Evolutionary conservation across 441 rosid genomes (phyloP).

Genomic region (California macrophylla): DNA sequence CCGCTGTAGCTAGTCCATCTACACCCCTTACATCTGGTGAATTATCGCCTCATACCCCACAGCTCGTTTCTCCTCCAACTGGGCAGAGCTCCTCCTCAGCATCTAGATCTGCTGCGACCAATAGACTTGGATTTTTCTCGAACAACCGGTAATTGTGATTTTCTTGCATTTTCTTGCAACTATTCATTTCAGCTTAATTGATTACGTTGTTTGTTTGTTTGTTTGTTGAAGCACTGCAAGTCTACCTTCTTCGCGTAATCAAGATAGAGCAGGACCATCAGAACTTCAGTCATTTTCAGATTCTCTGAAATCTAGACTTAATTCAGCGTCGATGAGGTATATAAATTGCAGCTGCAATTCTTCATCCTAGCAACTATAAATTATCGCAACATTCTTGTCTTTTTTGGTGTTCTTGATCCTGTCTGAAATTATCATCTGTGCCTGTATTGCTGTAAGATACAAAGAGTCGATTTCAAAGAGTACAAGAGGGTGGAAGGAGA

Average conservation of each 20-base stretch:
- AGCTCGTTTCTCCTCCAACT: slow-evolving; percentile 19
- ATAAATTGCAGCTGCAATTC: not conserved
- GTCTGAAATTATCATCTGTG: not conserved
- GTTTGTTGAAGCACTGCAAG: slow-evolving; percentile 22
- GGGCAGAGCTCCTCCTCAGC: slow-evolving; percentile 28
- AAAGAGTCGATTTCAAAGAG: slow-evolving; percentile 44
- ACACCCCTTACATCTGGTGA: slow-evolving; percentile 22
- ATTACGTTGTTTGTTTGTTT: slow-evolving; percentile 7
- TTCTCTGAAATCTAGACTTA: slow-evolving; percentile 34
- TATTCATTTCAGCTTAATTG: not conserved
- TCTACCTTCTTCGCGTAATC: slow-evolving; percentile 26
- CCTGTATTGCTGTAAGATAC: slow-evolving; percentile 22
- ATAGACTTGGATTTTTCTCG: slow-evolving; percentile 27
- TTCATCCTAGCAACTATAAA: not conserved
- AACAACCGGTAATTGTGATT: slow-evolving; percentile 29
- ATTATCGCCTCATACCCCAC: slow-evolving; percentile 22
- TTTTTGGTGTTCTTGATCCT: not conserved
- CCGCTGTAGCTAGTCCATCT: slow-evolving; percentile 23
- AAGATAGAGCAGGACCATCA: slow-evolving; percentile 36
- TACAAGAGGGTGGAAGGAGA: slow-evolving; percentile 57
- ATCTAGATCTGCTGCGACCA: slow-evolving; percentile 24
- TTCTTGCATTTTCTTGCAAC: not conserved
- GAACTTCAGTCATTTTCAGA: slow-evolving; percentile 41
- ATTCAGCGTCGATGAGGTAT: slow-evolving; percentile 34
- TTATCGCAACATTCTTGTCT: not conserved